phyloP scores from a whole-genome alignment of 768 basidiomycete genomes.

The Cystobasidium ongulense region DNA sequence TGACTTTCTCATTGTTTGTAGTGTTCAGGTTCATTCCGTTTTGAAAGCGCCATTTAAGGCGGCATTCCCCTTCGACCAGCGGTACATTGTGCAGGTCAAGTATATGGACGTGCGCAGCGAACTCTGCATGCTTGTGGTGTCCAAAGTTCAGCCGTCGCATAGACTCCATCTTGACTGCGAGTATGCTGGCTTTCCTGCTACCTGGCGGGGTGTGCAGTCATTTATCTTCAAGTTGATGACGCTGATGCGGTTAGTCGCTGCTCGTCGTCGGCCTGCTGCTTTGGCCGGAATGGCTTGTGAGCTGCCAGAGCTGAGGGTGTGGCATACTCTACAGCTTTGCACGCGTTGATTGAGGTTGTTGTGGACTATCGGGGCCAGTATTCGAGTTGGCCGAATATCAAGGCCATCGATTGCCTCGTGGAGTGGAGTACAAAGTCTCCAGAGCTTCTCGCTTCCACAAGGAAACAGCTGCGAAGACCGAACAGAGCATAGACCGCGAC shows the following conservation, averaged over 20 bases:
- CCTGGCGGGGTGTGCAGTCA: not conserved
- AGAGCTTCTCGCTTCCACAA: too few species aligned
- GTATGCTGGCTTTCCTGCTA: not conserved
- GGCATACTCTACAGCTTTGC: too few species aligned
- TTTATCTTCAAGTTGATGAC: not conserved
- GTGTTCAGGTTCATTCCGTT: conserved; percentile 24
- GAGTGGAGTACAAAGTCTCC: too few species aligned
- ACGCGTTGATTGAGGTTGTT: too few species aligned
- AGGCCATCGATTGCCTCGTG: too few species aligned
- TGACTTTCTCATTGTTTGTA: not conserved
- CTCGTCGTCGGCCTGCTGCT: not conserved
- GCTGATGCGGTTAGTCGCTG: too few species aligned
- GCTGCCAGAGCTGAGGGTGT: too few species aligned
- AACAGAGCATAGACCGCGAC: not conserved
- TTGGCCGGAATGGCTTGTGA: too few species aligned
- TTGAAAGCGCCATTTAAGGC: conserved; percentile 41
- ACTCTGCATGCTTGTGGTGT: conserved; percentile 5
- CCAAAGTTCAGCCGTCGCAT: not conserved
- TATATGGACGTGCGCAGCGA: conserved; percentile 16
- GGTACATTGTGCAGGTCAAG: conserved; percentile 34
- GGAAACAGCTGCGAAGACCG: not conserved
- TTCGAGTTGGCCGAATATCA: too few species aligned
- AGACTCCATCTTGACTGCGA: not conserved
- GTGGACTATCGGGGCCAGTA: too few species aligned
- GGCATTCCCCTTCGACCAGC: conserved; percentile 36